Conservation (phyloP, 768 basidiomycete genomes). For the Chlorophyllum brunneum region DNA sequence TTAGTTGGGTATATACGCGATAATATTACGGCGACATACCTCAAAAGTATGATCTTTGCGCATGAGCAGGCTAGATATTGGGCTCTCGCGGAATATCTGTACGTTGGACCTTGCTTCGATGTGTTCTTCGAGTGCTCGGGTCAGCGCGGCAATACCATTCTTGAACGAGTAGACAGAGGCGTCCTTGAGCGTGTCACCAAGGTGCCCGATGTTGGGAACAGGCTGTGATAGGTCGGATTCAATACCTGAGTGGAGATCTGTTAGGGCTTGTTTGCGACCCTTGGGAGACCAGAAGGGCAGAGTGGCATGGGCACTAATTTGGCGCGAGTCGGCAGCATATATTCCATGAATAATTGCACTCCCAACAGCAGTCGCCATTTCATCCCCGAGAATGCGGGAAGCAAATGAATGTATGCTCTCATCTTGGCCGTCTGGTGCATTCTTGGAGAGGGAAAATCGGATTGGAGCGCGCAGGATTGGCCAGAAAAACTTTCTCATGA, state of each 20-base stretch:
- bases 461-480: conserved; percentile 52
- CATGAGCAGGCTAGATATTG: conserved; percentile 32
- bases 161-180: conserved; percentile 79
- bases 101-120: conserved; percentile 55
- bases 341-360: conserved; percentile 89
- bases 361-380: conserved; percentile 70
- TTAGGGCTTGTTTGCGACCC: conserved; percentile 28
- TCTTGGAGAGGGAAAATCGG: conserved; percentile 45
- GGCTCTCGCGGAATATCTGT: conserved; percentile 42
- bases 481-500: conserved; percentile 23
- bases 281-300: conserved; percentile 7
- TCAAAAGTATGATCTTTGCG: conserved; percentile 36
- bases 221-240: neutral
- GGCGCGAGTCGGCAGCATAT: conserved; percentile 81
- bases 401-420: conserved; percentile 83
- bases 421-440: conserved; percentile 44
- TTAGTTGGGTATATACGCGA: neutral
- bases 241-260: neutral
- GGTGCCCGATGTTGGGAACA: conserved; percentile 35
- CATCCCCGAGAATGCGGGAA: conserved; percentile 63
- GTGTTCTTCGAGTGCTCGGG: conserved; percentile 46
- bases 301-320: conserved; percentile 70
- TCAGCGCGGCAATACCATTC: conserved; percentile 70
- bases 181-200: conserved; percentile 44
- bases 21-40: conserved; percentile 27